Conservation (phyloP, 805 yeast species). For the Torulaspora franciscae region DNA sequence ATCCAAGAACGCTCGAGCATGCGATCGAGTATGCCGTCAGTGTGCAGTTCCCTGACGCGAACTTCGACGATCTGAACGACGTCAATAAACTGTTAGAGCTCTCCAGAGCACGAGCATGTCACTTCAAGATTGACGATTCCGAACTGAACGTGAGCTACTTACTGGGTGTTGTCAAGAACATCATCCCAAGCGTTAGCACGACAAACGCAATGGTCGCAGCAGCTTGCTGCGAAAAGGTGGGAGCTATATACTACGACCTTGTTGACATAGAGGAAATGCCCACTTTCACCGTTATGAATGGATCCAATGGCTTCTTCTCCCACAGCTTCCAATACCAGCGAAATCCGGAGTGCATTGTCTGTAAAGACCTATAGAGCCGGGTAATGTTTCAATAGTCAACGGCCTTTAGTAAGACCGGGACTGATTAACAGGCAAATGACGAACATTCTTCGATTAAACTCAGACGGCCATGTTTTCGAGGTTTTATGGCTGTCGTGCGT, state of each 20-base stretch:
- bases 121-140: slow-evolving; percentile 53
- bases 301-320: slow-evolving; percentile 71
- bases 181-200: slow-evolving; percentile 90
- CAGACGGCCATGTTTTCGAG: slow-evolving; percentile 2
- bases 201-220: slow-evolving; percentile 93
- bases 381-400: not conserved
- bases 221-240: slow-evolving; percentile 78
- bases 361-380: slow-evolving; percentile 44
- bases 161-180: slow-evolving; percentile 83
- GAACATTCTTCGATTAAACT: not conserved
- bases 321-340: slow-evolving; percentile 63
- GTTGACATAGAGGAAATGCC: slow-evolving; percentile 52
- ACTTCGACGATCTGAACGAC: slow-evolving; percentile 64
- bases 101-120: slow-evolving; percentile 54
- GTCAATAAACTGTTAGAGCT: slow-evolving; percentile 55
- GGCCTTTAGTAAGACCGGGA: not conserved
- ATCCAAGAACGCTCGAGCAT: slow-evolving; percentile 92
- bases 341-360: slow-evolving; percentile 65
- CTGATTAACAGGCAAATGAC: not conserved
- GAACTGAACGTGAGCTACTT: slow-evolving; percentile 71
- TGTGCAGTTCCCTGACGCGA: slow-evolving; percentile 67
- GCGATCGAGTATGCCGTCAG: slow-evolving; percentile 88
- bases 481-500: not conserved
- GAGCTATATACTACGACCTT: slow-evolving; percentile 68
- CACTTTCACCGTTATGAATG: slow-evolving; percentile 84